Evolutionary conservation across 306 rosid genomes (phyloP).

Genomic region (Canavalia gladiata): DNA sequence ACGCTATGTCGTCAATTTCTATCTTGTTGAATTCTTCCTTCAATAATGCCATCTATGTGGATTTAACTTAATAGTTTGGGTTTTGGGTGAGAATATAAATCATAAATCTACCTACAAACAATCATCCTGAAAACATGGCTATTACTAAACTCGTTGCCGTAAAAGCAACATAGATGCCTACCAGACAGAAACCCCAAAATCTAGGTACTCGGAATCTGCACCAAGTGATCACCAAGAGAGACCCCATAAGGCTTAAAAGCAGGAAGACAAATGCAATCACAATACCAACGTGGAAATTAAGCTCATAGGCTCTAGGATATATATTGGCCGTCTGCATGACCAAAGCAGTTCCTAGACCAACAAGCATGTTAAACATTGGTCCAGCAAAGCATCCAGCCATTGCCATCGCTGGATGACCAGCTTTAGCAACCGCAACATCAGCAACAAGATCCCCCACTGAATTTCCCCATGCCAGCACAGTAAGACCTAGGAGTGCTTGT

Average conservation of each 20-base stretch:
- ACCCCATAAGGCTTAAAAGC: constrained; percentile 93
- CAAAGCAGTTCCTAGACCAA: constrained; percentile 93
- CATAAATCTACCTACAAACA: constrained; percentile 21
- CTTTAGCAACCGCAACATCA: constrained; percentile 93
- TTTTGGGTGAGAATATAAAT: constrained; percentile 31
- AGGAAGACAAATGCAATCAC: constrained; percentile 90
- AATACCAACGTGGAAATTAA: constrained; percentile 80
- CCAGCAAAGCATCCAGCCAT: constrained; percentile 99
- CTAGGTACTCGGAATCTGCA: constrained; percentile 93
- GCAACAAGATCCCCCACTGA: constrained; percentile 98
- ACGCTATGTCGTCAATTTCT: constrained; percentile 16
- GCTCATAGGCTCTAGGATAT: constrained; percentile 83
- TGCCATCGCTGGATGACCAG: constrained; percentile 97
- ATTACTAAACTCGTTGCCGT: constrained; percentile 72
- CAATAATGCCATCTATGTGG: constrained; percentile 41
- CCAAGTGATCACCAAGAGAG: constrained; percentile 90
- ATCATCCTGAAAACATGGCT: constrained; percentile 80
- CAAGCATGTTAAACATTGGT: constrained; percentile 98
- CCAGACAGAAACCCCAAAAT: constrained; percentile 96
- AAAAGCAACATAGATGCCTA: constrained; percentile 79
- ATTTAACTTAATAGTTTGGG: constrained; percentile 24
- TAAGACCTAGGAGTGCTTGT: constrained; percentile 82
- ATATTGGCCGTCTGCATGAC: constrained; percentile 77
- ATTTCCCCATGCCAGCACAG: constrained; percentile 98
- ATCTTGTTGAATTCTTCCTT: constrained; percentile 1